These are phyloP conservation scores for Colletotrichum sp. DNA, from an alignment of 2,329 filamentous ascomycete species.

Conservation along the genomic window DNA sequence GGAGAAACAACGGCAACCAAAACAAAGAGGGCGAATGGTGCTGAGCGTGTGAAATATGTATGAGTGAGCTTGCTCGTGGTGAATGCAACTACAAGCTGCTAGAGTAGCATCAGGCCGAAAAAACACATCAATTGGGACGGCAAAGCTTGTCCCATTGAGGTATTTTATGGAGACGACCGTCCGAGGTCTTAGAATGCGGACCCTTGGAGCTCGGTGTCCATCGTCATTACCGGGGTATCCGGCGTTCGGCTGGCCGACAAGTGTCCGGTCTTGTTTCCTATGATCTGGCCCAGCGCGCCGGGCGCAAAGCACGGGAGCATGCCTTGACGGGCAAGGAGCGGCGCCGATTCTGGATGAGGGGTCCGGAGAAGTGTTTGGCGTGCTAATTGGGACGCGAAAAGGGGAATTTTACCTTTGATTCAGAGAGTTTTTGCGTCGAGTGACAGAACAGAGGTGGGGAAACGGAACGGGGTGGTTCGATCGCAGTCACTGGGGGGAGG, in stretches of 20 bases:
- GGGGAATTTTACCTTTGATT: constrained; percentile 2
- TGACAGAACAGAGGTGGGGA: background rate
- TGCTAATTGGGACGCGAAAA: background rate
- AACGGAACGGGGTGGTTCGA: background rate
- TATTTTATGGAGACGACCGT: constrained; percentile 11
- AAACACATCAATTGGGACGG: background rate
- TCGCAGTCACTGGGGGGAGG: background rate
- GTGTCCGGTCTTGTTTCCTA: background rate
- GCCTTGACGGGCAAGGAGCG: background rate
- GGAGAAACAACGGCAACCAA: too few relatives aligned
- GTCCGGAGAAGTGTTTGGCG: background rate
- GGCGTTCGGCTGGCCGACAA: background rate
- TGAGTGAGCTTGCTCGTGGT: constrained; percentile 8
- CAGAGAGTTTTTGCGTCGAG: background rate
- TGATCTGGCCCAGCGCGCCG: background rate
- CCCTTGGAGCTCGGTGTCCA: background rate
- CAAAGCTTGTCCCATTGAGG: constrained; percentile 12
- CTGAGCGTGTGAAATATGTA: constrained; percentile 10
- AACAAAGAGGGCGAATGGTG: background rate
- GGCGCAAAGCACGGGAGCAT: background rate
- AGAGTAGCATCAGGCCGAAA: background rate
- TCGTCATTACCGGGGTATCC: constrained; percentile 17
- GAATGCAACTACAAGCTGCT: background rate
- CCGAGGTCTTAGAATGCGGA: background rate
- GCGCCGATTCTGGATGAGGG: background rate